Conservation (phyloP, 2,329 filamentous ascomycete genomes). For the Trichoderma breve region DNA sequence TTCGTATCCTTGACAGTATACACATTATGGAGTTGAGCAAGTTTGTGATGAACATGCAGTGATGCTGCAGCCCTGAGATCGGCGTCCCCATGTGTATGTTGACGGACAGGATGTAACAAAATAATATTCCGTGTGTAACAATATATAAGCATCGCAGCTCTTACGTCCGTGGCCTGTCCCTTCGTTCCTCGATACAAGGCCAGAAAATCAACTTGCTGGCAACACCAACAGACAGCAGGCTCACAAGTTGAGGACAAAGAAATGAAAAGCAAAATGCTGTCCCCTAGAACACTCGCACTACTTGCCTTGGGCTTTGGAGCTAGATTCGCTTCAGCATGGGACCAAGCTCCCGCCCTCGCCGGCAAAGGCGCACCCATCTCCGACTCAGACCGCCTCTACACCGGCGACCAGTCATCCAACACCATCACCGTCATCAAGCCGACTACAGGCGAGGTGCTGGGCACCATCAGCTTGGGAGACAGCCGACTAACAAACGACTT, state of each 20-base stretch:
- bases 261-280: not conserved
- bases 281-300: not conserved
- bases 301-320: not conserved
- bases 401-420: conserved; percentile 20
- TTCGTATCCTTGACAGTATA: not conserved
- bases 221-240: not conserved
- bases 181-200: not conserved
- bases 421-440: conserved; percentile 21
- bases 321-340: not conserved
- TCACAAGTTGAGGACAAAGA: not conserved
- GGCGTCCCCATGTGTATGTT: not conserved
- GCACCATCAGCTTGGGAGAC: conserved; percentile 21
- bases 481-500: conserved; percentile 8
- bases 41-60: not conserved
- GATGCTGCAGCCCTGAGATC: not conserved
- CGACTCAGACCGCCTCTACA: conserved; percentile 17
- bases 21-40: not conserved
- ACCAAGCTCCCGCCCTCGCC: conserved; percentile 10
- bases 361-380: conserved; percentile 15
- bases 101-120: not conserved
- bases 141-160: not conserved
- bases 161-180: not conserved
- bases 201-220: not conserved
- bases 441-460: conserved; percentile 17
- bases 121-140: not conserved